A percentile compares a stretch with the other conserved stretches of the same genome.
Conservation (phyloP, 345 rosid genomes). For the Populus pruinosa region DNA sequence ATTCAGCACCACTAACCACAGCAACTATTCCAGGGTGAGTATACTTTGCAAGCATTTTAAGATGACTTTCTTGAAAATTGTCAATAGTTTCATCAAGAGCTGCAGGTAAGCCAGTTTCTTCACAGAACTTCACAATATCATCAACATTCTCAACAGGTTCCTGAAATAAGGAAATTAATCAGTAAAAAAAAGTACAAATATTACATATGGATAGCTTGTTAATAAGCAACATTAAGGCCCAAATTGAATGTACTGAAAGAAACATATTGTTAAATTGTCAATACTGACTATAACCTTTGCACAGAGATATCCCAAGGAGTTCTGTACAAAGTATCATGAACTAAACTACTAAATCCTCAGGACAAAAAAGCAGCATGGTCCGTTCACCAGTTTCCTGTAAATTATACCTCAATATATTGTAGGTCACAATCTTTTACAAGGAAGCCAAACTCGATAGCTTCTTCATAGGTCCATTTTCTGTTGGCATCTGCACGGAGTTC, state of each 20-base stretch:
- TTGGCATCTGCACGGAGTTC: conserved; percentile 95
- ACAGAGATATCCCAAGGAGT: not conserved
- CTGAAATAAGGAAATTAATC: conserved; percentile 38
- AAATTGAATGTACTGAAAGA: not conserved
- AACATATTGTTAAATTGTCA: not conserved
- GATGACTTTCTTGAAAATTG: conserved; percentile 48
- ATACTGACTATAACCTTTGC: not conserved
- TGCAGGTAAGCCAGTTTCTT: conserved; percentile 85
- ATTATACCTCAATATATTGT: conserved; percentile 80
- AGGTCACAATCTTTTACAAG: conserved; percentile 67
- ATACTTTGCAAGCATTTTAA: conserved; percentile 54
- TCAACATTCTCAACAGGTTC: conserved; percentile 77
- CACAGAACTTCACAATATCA: conserved; percentile 77
- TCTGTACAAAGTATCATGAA: not conserved
- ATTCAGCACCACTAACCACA: conserved; percentile 49
- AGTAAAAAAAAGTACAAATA: conserved; percentile 1
- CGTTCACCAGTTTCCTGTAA: not conserved
- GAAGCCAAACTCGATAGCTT: conserved; percentile 65
- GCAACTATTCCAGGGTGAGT: conserved; percentile 80
- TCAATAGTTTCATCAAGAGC: conserved; percentile 91
- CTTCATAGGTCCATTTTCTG: conserved; percentile 76
- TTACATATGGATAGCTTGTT: not conserved
- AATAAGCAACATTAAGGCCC: not conserved
- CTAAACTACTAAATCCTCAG: not conserved
- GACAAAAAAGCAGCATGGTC: conserved; percentile 4